Evolutionary conservation across 2,329 filamentous ascomycete species (phyloP).

Genomic region (Colletotrichum agaves): DNA sequence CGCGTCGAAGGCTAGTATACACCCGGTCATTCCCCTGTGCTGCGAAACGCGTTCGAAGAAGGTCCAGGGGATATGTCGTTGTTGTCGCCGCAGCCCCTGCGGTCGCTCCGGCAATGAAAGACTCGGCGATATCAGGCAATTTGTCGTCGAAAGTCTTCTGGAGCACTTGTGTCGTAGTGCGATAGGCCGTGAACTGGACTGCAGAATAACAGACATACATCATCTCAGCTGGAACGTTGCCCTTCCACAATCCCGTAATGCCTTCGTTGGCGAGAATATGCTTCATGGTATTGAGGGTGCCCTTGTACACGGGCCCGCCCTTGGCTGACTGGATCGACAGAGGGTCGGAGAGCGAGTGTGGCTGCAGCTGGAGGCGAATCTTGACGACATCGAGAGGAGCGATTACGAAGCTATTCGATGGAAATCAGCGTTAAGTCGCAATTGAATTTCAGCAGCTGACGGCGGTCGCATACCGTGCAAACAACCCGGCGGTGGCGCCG

Average conservation of each 20-base stretch:
- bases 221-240: conserved; percentile 93
- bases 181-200: conserved; percentile 90
- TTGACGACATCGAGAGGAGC: conserved; percentile 97
- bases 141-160: conserved; percentile 53
- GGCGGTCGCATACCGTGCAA: conserved; percentile 76
- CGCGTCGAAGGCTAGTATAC: conserved; percentile 77
- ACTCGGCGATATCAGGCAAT: conserved; percentile 76
- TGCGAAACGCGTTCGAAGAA: conserved; percentile 95
- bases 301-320: conserved; percentile 72
- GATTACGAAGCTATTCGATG: conserved; percentile 78
- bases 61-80: conserved; percentile 89
- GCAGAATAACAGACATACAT: conserved; percentile 94
- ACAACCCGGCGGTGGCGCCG: conserved; percentile 78
- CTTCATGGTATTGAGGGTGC: conserved; percentile 78
- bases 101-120: conserved; percentile 84
- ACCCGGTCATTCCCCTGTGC: conserved; percentile 85
- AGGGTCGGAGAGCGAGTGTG: conserved; percentile 83
- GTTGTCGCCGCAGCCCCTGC: conserved; percentile 87
- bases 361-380: conserved; percentile 94
- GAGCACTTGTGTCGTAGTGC: conserved; percentile 76
- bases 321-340: conserved; percentile 62
- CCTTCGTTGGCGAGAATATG: conserved; percentile 86
- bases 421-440: conserved; percentile 36
- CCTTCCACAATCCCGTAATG: conserved; percentile 91
- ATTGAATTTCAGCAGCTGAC: conserved; percentile 4